Base-by-base conservation (phyloP, 192 early-diverging fungal genomes). In the Phycomyces nitens region DNA sequence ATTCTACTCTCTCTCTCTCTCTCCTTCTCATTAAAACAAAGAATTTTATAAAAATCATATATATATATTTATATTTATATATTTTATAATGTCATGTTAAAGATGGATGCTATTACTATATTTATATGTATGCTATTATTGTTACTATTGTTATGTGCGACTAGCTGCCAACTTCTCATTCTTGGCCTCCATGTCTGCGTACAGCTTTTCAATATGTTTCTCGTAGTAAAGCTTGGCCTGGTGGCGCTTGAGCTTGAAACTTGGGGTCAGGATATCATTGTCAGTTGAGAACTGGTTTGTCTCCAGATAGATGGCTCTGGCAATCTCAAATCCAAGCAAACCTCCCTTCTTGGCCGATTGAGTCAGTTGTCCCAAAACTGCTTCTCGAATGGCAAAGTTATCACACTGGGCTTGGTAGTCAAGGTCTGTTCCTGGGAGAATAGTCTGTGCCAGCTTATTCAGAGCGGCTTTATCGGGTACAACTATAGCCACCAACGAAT, bases 181-280 rank as follows among this genome's bases (percentile, higher is more conserved):
- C 29, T 34, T 38, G 34, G 11, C 20, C 9, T 18, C 43, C 60
- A 62, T 15, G 16, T 55, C 22, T 20, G 8, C 12, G 60, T 71
- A 71, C 20, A 71, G 34, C 2, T 8, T 8, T 18, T 50, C 57
- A 20, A 65, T 71, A 2, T 42, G 16, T 7, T 44, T 16, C 38
- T 52, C 40, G 38, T 65, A 71, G 2, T 40, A 8, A 41, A 38
- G 49, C 18, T 24, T 52, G 5, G 69, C 63, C 5, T 51, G 23
- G 14, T 26, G 27, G 14, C 69, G 62, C 26, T 71, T 71, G 15
- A 71, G 15, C 23, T 71, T 71, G 23, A 71, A 86, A 3, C 93
- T 93, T 8, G 95, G 95, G 0, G 95, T 95, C 61, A 95, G 75
- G n/a, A 97, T 72, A n/a, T 82, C 83, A 65, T 86, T 79, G 58